phyloP scores from a whole-genome alignment of 768 basidiomycete genomes.

The Suillus bovinus region DNA sequence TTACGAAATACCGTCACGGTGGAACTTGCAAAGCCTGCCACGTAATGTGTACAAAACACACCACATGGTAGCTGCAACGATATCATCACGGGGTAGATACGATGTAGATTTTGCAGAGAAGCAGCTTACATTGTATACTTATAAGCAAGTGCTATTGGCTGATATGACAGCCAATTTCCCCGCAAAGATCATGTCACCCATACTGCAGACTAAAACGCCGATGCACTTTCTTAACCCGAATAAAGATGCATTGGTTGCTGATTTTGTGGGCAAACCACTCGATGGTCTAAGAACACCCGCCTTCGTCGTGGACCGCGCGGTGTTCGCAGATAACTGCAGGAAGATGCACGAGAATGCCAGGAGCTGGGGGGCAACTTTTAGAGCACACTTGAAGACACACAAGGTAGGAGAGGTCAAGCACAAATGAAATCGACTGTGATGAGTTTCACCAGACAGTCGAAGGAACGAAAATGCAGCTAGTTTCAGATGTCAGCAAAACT shows the following conservation, averaged over 20 bases:
- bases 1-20: background rate
- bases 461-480: conserved; percentile 69
- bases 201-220: conserved; percentile 49
- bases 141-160: background rate
- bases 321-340: conserved; percentile 74
- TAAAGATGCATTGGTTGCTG: conserved; percentile 49
- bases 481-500: conserved; percentile 51
- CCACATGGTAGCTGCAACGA: conserved; percentile 1
- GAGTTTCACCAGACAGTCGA: conserved; percentile 59
- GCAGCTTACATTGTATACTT: background rate
- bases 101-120: background rate
- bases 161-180: background rate
- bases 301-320: conserved; percentile 69
- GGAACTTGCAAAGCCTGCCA: background rate
- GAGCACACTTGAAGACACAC: conserved; percentile 85
- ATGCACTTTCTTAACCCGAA: conserved; percentile 40
- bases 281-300: conserved; percentile 72
- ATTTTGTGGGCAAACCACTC: conserved; percentile 60
- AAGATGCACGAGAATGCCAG: conserved; percentile 68
- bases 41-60: background rate
- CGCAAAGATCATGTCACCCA: conserved; percentile 20
- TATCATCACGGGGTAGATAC: background rate
- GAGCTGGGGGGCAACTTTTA: conserved; percentile 68
- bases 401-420: conserved; percentile 48
- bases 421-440: conserved; percentile 6